A percentile compares a stretch with the other conserved stretches of the same genome.
Evolutionary conservation across 176 grass and related monocot genomes (phyloP).

Genomic region (Zoysia japonica): DNA sequence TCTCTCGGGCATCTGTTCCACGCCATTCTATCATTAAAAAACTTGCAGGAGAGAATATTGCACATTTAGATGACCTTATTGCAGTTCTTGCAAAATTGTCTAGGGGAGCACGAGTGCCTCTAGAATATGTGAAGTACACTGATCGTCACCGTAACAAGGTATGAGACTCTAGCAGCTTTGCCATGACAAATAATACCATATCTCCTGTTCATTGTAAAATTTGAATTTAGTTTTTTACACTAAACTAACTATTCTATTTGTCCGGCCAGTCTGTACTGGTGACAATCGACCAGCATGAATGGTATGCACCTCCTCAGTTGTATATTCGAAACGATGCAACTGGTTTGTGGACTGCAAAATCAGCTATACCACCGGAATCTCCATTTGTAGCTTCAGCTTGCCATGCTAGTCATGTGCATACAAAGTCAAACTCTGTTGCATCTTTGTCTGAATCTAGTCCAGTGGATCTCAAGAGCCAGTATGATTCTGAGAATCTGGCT

Average conservation of each 20-base stretch:
- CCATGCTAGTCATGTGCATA: constrained; percentile 44
- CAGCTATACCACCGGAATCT: constrained; percentile 58
- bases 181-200: constrained; percentile 10
- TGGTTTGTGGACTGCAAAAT: constrained; percentile 79
- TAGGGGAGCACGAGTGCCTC: constrained; percentile 88
- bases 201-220: constrained; percentile 17
- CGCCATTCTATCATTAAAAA: constrained; percentile 99
- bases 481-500: constrained; percentile 59
- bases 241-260: constrained; percentile 35
- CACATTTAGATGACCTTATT: constrained; percentile 76
- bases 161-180: constrained; percentile 17
- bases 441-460: constrained; percentile 58
- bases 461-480: constrained; percentile 67
- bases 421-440: constrained; percentile 43
- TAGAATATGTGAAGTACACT: constrained; percentile 90
- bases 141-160: constrained; percentile 98
- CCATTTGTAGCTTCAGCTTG: constrained; percentile 55
- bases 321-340: constrained; percentile 79
- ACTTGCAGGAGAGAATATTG: constrained; percentile 81
- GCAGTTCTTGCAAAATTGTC: constrained; percentile 79
- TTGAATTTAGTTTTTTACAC: constrained; percentile 7
- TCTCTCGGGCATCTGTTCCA: constrained; percentile 92
- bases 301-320: constrained; percentile 88
- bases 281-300: constrained; percentile 89
- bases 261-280: constrained; percentile 81